phyloP scores from a whole-genome alignment of 1,284 basidiomycete genomes.

The Ustilago crameri region DNA sequence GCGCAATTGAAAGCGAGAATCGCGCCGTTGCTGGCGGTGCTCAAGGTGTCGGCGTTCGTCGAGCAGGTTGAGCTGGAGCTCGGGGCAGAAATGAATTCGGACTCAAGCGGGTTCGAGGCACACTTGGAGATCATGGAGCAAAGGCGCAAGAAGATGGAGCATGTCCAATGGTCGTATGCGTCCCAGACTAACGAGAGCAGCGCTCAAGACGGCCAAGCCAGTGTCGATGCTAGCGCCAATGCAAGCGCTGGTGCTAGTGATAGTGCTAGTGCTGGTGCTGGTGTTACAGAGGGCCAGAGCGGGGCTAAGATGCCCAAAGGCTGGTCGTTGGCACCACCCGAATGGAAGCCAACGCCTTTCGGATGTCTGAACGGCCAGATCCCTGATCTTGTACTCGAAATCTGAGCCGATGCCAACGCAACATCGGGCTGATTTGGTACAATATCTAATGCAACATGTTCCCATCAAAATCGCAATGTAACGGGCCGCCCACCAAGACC shows the following conservation, averaged over 20 bases:
- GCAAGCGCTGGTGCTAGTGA: neutral
- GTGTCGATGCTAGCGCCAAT: neutral
- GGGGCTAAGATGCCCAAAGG: slow-evolving; percentile 16
- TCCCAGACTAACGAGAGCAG: neutral
- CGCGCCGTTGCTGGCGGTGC: slow-evolving; percentile 13
- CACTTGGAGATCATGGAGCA: neutral
- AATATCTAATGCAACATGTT: no score
- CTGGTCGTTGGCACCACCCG: slow-evolving; percentile 12
- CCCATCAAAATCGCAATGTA: no score
- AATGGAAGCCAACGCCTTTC: slow-evolving; percentile 33
- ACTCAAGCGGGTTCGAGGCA: slow-evolving; percentile 19
- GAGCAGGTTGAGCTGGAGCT: neutral
- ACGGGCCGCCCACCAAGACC: no score
- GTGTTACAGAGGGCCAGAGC: neutral
- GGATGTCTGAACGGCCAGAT: slow-evolving; percentile 31
- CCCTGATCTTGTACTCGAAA: slow-evolving; percentile 19
- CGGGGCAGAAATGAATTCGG: neutral
- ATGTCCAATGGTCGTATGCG: neutral
- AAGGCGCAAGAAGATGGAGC: neutral
- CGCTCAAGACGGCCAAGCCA: neutral
- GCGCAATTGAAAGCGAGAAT: slow-evolving; percentile 9
- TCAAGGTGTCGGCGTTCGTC: slow-evolving; percentile 13
- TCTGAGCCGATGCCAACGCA: neutral
- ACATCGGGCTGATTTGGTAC: no score
- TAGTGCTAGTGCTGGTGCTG: neutral